These are phyloP conservation scores for Hygrophoropsis aurantiaca DNA, from an alignment of 768 basidiomycete genomes.

Conservation along the genomic window DNA sequence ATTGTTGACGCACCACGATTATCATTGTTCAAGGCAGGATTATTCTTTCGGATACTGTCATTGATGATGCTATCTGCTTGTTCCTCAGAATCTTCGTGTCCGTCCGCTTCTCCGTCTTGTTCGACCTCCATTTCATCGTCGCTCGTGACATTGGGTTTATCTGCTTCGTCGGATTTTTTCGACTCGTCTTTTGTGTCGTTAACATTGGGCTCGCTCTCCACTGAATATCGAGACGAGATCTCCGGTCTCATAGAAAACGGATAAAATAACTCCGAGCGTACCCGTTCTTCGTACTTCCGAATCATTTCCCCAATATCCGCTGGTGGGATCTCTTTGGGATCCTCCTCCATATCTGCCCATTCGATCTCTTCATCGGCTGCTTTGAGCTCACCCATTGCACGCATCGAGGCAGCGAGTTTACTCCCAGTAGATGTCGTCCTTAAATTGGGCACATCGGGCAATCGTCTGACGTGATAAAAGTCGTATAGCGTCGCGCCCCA, in stretches of 20 bases:
- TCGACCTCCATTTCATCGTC: background rate
- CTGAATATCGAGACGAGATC: too few relatives aligned
- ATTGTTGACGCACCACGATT: too few relatives aligned
- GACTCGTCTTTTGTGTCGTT: background rate
- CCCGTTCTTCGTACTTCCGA: constrained; percentile 6
- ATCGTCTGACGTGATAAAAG: constrained; percentile 12
- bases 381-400: constrained; percentile 15
- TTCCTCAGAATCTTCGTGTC: background rate
- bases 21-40: too few relatives aligned
- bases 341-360: constrained; percentile 22
- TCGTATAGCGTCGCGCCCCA: constrained; percentile 31
- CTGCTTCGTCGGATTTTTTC: background rate
- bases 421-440: constrained; percentile 18
- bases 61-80: too few relatives aligned
- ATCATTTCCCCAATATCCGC: constrained; percentile 18
- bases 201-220: too few relatives aligned
- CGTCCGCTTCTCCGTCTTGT: background rate
- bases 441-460: background rate
- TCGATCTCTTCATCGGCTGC: constrained; percentile 12
- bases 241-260: constrained; percentile 3
- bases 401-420: constrained; percentile 10
- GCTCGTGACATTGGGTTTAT: background rate
- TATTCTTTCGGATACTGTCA: too few relatives aligned
- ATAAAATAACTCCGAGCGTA: background rate
- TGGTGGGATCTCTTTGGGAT: constrained; percentile 15